Evolutionary conservation across 2,329 filamentous ascomycete genomes (phyloP), one percentile per base, ranked within the genome.

Genomic region (Chaetomium strumarium): DNA sequence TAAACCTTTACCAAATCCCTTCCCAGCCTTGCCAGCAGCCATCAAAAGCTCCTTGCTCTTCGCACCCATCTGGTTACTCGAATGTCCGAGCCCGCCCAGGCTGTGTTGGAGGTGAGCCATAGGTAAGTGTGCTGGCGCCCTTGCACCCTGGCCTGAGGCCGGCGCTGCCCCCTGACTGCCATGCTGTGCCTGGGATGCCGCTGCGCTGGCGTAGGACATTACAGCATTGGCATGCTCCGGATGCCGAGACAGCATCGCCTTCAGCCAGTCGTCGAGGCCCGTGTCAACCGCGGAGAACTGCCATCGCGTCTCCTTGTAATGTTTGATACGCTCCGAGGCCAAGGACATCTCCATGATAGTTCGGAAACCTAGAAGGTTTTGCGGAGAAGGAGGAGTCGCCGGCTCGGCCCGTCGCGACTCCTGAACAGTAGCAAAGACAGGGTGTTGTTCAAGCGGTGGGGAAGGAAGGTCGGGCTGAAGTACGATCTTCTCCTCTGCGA

Each of bases 1-100:
- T 58, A 96, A 71, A 48, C 91, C 92, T 73, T 96, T 96, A 46
- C 91, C 90, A 53, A 96, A 71, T 48, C 91, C 92, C 74, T 96
- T 96, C 45, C 91, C 90, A 53, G 90, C 89, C 66, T 89, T 90
- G 49, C 89, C 90, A 50, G 91, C 91, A 19, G 86, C 85, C 59
- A 93, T 88, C 66, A 96, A 78, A 29, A 96, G 74, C 63, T 95
- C 90, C 72, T 96, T 96, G 67, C 91, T 85, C 74, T 91, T 92
- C 37, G 84, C 80, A 61, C 89, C 86, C 67, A 91, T 81, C 64
- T 86, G 82, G 58, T 79, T 75, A 55, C 78, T 71, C 45, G 80
- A 80, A 53, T 76, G 73, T 39, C 75, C 75, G 59, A 81, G 76
- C 34, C 72, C 68, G 63, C 72, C 72, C 45, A 68, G 63, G 30